Conservation (phyloP, 139 green algal genomes). For the Limnomonas spitsbergensis region DNA sequence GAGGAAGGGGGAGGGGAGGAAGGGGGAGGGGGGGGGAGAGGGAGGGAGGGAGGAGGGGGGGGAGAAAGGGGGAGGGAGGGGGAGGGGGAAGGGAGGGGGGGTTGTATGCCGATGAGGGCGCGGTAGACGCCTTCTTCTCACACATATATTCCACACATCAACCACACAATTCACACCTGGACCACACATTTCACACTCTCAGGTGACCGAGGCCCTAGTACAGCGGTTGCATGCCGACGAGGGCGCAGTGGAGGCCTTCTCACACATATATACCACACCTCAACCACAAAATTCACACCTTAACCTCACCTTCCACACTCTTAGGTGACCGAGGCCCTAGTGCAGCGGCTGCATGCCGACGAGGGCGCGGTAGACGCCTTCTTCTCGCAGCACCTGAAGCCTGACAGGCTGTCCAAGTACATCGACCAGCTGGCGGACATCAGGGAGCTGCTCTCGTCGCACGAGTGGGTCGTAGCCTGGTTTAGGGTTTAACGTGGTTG, state of each 20-base stretch:
- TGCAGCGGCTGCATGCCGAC: conserved; percentile 23
- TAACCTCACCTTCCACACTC: no score
- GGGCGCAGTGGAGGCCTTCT: conserved; percentile 18
- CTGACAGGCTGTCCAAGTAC: conserved; percentile 16
- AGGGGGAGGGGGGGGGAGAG: no score
- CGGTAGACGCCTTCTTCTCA: conserved; percentile 20
- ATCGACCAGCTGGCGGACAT: conserved; percentile 19
- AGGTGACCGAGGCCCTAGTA: conserved; percentile 20
- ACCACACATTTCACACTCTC: no score
- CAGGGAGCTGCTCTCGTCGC: conserved; percentile 23
- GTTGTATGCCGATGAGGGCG: conserved; percentile 28
- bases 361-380: conserved; percentile 19
- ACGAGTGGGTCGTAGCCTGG: conserved; percentile 19
- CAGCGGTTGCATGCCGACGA: conserved; percentile 29
- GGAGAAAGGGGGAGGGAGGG: no score
- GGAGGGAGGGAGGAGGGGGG: no score
- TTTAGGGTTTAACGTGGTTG: no score
- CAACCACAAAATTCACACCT: no score
- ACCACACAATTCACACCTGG: no score
- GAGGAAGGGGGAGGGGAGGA: no score
- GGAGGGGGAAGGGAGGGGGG: no score
- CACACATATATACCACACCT: conserved; percentile 8
- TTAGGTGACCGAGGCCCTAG: conserved; percentile 21
- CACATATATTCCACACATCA: no score
- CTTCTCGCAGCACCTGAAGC: conserved; percentile 20